These are phyloP conservation scores for Gynandropsis gynandra DNA, from an alignment of 345 rosid genomes.

Conservation along the genomic window DNA sequence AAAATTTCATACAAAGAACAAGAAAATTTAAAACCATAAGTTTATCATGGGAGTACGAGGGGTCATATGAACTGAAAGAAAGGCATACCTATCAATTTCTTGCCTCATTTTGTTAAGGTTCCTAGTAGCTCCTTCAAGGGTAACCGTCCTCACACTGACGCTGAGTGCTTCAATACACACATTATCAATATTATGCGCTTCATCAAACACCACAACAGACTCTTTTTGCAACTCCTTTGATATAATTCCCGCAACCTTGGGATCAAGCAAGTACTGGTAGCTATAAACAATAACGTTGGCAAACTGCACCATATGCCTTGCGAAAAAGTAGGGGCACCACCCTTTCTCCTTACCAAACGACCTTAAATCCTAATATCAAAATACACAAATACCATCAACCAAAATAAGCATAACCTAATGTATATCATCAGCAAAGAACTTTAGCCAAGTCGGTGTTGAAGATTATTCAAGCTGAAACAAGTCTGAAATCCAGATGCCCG, in stretches of 20 bases:
- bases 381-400: constrained; percentile 13
- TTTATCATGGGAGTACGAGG: not conserved
- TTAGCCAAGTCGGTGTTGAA: not conserved
- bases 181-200: constrained; percentile 96
- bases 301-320: constrained; percentile 91
- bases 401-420: not conserved
- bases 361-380: constrained; percentile 59
- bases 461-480: not conserved
- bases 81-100: constrained; percentile 74
- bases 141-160: constrained; percentile 82
- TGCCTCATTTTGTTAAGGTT: constrained; percentile 64
- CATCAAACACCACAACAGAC: constrained; percentile 91
- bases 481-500: not conserved
- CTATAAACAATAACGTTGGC: constrained; percentile 91
- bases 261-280: constrained; percentile 94
- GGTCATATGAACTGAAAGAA: constrained; percentile 7
- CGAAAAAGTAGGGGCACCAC: constrained; percentile 94
- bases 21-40: not conserved
- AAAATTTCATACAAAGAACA: constrained; percentile 1
- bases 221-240: constrained; percentile 96
- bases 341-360: constrained; percentile 73
- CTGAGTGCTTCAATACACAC: constrained; percentile 98
- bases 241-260: constrained; percentile 95
- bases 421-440: not conserved
- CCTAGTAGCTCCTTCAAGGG: constrained; percentile 91